Conservation (phyloP, 2,329 filamentous ascomycete genomes). For the Fonsecaea multimorphosa region DNA sequence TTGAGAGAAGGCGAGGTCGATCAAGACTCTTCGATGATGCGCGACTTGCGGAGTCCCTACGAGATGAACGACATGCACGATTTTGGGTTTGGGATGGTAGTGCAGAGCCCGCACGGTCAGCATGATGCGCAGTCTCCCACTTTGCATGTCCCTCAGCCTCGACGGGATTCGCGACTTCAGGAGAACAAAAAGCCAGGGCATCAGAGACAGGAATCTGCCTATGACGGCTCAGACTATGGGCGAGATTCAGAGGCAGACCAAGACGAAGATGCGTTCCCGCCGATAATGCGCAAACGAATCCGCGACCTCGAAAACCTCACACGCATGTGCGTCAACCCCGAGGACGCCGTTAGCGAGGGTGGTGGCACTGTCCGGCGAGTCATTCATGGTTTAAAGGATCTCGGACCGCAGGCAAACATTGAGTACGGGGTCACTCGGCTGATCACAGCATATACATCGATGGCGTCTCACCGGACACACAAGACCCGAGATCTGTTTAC, state of each 20-base stretch:
- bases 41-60: slow-evolving; percentile 30
- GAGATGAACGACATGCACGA: slow-evolving; percentile 36
- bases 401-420: slow-evolving; percentile 62
- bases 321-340: slow-evolving; percentile 46
- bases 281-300: slow-evolving; percentile 61
- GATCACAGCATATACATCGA: slow-evolving; percentile 63
- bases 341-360: slow-evolving; percentile 50
- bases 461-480: slow-evolving; percentile 65
- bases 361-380: slow-evolving; percentile 61
- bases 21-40: slow-evolving; percentile 21
- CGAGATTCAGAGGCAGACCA: slow-evolving; percentile 62
- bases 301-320: slow-evolving; percentile 62
- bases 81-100: slow-evolving; percentile 33
- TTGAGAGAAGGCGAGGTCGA: slow-evolving; percentile 45
- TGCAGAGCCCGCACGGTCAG: slow-evolving; percentile 36
- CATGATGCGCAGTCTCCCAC: slow-evolving; percentile 23
- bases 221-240: slow-evolving; percentile 65
- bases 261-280: slow-evolving; percentile 56
- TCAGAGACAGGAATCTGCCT: slow-evolving; percentile 53
- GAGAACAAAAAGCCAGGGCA: slow-evolving; percentile 46
- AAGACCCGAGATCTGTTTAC: slow-evolving; percentile 66
- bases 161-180: slow-evolving; percentile 49
- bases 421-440: slow-evolving; percentile 63
- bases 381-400: slow-evolving; percentile 58
- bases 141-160: slow-evolving; percentile 44